Evolutionary conservation across 1,139 yeast genomes (phyloP).

Genomic region (Saccharomyces uvarum): DNA sequence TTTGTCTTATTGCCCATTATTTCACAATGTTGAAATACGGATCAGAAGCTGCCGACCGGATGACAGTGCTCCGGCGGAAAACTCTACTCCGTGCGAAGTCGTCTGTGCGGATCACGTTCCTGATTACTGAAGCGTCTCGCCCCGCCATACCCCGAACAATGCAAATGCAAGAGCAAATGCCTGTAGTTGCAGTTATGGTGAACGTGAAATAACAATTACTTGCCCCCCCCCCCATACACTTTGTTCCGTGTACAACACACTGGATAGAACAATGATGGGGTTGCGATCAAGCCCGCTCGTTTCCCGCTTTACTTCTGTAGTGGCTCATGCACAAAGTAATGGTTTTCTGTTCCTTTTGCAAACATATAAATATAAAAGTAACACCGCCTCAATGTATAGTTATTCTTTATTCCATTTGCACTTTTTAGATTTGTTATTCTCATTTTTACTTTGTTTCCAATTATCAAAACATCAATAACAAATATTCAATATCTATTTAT

Average conservation of each 20-base stretch:
- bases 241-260: not conserved
- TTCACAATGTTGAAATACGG: too few relatives aligned
- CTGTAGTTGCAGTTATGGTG: not conserved
- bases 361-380: not conserved
- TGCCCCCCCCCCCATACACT: not conserved
- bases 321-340: not conserved
- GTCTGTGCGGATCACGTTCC: too few relatives aligned
- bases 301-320: not conserved
- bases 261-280: not conserved
- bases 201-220: not conserved
- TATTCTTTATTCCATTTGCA: not conserved
- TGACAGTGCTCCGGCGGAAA: too few relatives aligned
- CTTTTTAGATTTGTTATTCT: not conserved
- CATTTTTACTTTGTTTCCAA: not conserved
- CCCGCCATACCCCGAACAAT: too few relatives aligned
- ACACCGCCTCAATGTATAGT: not conserved
- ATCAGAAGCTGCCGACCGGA: too few relatives aligned
- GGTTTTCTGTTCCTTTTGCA: not conserved
- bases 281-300: not conserved
- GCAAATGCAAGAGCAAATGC: not conserved
- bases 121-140: too few relatives aligned
- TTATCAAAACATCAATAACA: not conserved
- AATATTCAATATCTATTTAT: not conserved
- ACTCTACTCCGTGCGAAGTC: too few relatives aligned
- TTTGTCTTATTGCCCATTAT: not conserved